Percentiles rank a stretch among this genome's conserved stretches.
Conservation (phyloP, 2,329 filamentous ascomycete genomes). For the Fusarium sp. region DNA sequence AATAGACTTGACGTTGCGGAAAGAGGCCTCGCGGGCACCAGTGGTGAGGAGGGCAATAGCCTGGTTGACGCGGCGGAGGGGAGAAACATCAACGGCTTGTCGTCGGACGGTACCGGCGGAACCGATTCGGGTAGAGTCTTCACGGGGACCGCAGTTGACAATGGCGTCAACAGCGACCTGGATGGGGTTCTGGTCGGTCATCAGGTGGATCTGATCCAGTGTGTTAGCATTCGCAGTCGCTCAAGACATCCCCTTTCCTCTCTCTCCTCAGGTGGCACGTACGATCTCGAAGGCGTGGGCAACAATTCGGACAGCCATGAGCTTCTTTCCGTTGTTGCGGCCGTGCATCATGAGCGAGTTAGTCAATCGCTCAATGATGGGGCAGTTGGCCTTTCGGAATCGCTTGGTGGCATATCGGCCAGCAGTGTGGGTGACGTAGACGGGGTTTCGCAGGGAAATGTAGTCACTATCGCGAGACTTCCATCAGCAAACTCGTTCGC, state of each 20-base stretch:
- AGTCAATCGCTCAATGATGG: constrained; percentile 99
- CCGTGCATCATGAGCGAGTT: constrained; percentile 99
- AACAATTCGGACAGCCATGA: constrained; percentile 99
- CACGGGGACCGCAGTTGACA: constrained; percentile 99
- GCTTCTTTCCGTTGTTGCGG: constrained; percentile 99
- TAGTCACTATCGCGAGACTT: constrained; percentile 80
- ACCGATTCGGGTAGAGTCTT: constrained; percentile 99
- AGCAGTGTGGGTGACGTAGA: constrained; percentile 99
- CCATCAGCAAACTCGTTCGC: constrained; percentile 49
- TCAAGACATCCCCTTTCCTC: background rate
- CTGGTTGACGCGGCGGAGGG: constrained; percentile 99
- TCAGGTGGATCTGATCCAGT: constrained; percentile 89
- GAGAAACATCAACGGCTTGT: constrained; percentile 99
- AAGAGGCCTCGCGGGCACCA: constrained; percentile 97
- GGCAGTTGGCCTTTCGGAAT: constrained; percentile 99
- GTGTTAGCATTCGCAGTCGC: constrained; percentile 46
- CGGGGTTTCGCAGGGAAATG: constrained; percentile 98
- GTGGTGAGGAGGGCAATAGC: constrained; percentile 99
- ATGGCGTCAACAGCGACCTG: constrained; percentile 99
- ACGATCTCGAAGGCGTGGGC: constrained; percentile 99
- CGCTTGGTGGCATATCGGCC: constrained; percentile 99
- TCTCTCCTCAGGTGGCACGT: constrained; percentile 60
- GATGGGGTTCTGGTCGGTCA: constrained; percentile 99
- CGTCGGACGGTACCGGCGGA: constrained; percentile 99
- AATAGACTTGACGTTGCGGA: constrained; percentile 99